Base-by-base conservation (phyloP, 306 rosid genomes). In the Cucumis cinereus region DNA sequence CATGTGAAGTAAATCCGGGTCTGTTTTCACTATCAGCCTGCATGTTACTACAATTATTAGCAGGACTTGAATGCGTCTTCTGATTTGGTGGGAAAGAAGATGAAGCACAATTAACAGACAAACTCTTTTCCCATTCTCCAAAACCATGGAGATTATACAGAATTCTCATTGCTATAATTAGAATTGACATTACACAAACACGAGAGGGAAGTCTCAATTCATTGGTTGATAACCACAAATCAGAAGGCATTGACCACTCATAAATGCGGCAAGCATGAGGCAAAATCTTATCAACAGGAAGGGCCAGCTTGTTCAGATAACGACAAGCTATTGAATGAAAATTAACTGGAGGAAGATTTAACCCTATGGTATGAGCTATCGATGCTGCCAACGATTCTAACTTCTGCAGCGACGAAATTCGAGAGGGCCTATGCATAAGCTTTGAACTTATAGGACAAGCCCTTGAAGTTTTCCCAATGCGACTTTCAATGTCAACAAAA, bases 81-180 rank as follows among this genome's bases (percentile, higher is more conserved):
- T 36, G 56, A 16, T 74, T 47, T 53, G 80, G 77, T 53, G 77
- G 66, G 59, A 64, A 75, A 23, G 79, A 75, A 23, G 79, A 62
- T 69, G 85, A 70, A 79, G 75, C 85, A 80, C 72, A 72, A 35
- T 16, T 15, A 54, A 33, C 49, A 22, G 86, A 84, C 82, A 89
- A 79, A 82, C 96, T 86, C 82, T 78, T 86, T 81, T 93, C 98
- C 98, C 98, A 93, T 74, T 76, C 93, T 74, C 97, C 96, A 69
- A 85, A 83, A 66, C 96, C 98, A 82, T 93, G 85, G 81, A 93
- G 80, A 56, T 90, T 85, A 82, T 83, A 93, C 66, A 87, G 78
- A 59, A 86, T 86, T 82, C 98, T 86, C 70, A 93, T 89, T 33
- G 94, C 92, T 28, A 91, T 86, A 71, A 91, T 89, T 82, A 93